Conservation (phyloP, 441 rosid genomes). For the Kokia cookei region DNA sequence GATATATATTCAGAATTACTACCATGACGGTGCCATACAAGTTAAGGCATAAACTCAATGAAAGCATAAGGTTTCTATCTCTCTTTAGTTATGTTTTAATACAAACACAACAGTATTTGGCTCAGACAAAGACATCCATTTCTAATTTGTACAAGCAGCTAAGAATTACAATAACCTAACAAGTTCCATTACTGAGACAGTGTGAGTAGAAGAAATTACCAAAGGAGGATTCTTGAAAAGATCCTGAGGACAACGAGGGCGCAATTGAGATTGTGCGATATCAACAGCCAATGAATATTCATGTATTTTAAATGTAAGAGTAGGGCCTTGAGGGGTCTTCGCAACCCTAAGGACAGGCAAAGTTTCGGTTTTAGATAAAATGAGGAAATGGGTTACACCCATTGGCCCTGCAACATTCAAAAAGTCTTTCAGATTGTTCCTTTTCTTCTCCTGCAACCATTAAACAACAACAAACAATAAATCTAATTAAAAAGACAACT, state of each 20-base stretch:
- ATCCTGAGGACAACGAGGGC: constrained; percentile 88
- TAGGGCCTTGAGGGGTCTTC: constrained; percentile 77
- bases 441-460: constrained; percentile 70
- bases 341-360: constrained; percentile 71
- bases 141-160: neutral
- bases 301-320: constrained; percentile 72
- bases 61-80: neutral
- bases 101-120: neutral
- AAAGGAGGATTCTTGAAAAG: constrained; percentile 82
- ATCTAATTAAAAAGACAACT: neutral
- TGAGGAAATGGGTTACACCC: constrained; percentile 93
- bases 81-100: neutral
- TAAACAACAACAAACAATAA: neutral
- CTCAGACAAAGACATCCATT: neutral
- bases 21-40: neutral
- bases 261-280: constrained; percentile 75
- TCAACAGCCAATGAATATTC: constrained; percentile 71
- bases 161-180: neutral
- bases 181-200: neutral
- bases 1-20: neutral
- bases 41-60: neutral
- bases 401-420: constrained; percentile 90
- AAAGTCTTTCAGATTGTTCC: constrained; percentile 75
- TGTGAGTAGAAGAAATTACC: constrained; percentile 29
- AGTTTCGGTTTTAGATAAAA: constrained; percentile 62